A percentile compares a stretch with the other conserved stretches of the same genome.
Conservation (phyloP, 257 asterid genomes). For the Scutellaria baicalensis region DNA sequence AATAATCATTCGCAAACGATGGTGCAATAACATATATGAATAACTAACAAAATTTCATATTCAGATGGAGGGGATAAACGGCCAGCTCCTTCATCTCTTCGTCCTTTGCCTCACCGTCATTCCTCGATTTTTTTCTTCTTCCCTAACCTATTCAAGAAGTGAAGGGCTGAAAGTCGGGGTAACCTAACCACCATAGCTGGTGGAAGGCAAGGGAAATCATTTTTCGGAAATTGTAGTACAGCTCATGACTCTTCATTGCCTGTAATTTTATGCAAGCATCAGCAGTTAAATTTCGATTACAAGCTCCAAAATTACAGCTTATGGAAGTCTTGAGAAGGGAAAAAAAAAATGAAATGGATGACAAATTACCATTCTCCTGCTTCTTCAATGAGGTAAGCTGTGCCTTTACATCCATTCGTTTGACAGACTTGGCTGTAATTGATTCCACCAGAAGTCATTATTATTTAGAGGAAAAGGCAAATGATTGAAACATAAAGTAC, state of each 20-base stretch:
- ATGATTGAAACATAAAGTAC: neutral
- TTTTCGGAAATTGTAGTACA: neutral
- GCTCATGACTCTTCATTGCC: constrained; percentile 39
- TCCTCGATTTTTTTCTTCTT: neutral
- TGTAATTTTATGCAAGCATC: constrained; percentile 11
- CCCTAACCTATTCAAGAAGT: neutral
- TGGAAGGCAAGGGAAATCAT: neutral
- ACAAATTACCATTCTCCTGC: constrained; percentile 37
- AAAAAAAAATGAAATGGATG: neutral
- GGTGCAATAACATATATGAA: neutral
- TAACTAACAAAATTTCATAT: neutral
- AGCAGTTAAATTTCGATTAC: constrained; percentile 10
- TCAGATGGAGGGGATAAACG: neutral
- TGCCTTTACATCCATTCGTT: constrained; percentile 31
- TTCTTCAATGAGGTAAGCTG: constrained; percentile 28
- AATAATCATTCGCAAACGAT: neutral
- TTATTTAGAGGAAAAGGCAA: neutral
- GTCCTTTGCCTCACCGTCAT: neutral
- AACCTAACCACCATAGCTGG: neutral
- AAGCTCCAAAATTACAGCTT: neutral
- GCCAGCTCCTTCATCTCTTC: neutral
- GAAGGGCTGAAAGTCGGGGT: neutral
- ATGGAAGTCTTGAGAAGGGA: neutral
- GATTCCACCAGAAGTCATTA: neutral
- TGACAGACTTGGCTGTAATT: constrained; percentile 47